Base-by-base conservation (phyloP, 495 filamentous ascomycete species). In the Podospora bellae-mahoneyi region DNA sequence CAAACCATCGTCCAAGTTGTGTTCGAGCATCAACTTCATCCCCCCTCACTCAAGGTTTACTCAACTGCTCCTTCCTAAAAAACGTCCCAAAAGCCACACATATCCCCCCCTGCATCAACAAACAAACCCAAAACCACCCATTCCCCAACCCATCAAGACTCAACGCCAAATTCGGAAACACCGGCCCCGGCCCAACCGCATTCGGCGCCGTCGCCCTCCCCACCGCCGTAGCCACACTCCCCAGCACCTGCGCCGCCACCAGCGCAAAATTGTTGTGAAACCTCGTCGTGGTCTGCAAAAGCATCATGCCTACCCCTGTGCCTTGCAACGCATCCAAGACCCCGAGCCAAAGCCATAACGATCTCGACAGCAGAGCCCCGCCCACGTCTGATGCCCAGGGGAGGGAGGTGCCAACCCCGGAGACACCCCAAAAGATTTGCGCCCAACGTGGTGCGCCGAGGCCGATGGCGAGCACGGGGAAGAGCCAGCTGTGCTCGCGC, bases 61-160 rank as follows among this genome's bases (percentile, higher is more conserved):
- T 84, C 66, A 90, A 82, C 75, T 90, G 88, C 76, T 90, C 89
- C 79, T 88, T 89, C 60, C 89, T 81, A 79, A 90, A 91, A 77
- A 89, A 90, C 70, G 84, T 78, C 18, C 88, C 82, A 72, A 88
- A 89, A 15, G 88, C 87, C 55, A 86, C 75, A 72, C 86, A 89
- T 67, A 92, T 85, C 44, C 81, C 71, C 28, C 88, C 64, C 74
- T 92, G 90, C 68, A 85, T 77, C 3, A 83, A 60, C 5, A 91
- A 68, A 5, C 81, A 84, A 66, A 90, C 76, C 89, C 89, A 92
- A 73, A 92, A 92, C 80, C 83, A 86, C 5, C 82, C 79, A 68
- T 85, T 85, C 2, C 71, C 79, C 64, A 91, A 67, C 4, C 86
- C 83, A 4, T 75, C 72, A 68, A 54, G 56, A 28, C 71, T 67